Base-by-base conservation (phyloP, 352 stramenopile species). In the Globisporangium perplexum region DNA sequence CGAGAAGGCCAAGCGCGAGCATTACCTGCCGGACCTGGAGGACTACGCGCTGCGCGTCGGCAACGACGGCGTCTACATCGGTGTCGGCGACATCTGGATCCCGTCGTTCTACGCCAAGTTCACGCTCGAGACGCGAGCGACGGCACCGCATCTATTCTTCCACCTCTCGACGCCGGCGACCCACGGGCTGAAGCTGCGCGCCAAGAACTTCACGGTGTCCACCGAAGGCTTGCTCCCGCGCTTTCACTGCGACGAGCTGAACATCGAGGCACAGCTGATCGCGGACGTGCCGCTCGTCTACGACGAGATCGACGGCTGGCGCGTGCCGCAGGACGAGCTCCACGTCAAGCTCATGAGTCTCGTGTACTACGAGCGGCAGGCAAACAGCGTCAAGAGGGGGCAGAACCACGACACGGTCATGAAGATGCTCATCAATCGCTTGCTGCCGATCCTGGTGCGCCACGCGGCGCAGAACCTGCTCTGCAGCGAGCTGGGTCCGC, bases 221-320 rank as follows among this genome's bases (percentile, higher is more conserved):
- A 88, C 80, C 0, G 80, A 90, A 51, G 77, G 77, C 23, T 66
- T 66, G 6, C 62, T 90, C 4, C 80, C 80, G 24, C 86, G 76
- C 47, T 84, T 91, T 45, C 75, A 88, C 53, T 87, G 78, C 24
- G 80, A 91, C 36, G 80, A 91, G 41, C 57, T 91, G 15, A 91
- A 88, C 46, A 71, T 91, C 8, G 77, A 91, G 48, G 75, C 77
- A 1, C 77, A 86, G 31, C 60, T 91, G 28, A 63, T 87, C 10
- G 80, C 80, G 1, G 67, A 83, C 26, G 79, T 91, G 18, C 72
- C 77, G 4, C 72, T 91, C 35, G 65, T 74, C 5, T 88, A 79
- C 35, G 77, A 91, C 50, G 64, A 66, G 3, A 68, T 88, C 26
- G 51, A 46, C 5, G 80, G 80, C 6, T 91, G 80, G 80, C 80